Evolutionary conservation across 2,329 filamentous ascomycete species (phyloP), one percentile per base, ranked within the genome.

Genomic region (Camillea tinctor): DNA sequence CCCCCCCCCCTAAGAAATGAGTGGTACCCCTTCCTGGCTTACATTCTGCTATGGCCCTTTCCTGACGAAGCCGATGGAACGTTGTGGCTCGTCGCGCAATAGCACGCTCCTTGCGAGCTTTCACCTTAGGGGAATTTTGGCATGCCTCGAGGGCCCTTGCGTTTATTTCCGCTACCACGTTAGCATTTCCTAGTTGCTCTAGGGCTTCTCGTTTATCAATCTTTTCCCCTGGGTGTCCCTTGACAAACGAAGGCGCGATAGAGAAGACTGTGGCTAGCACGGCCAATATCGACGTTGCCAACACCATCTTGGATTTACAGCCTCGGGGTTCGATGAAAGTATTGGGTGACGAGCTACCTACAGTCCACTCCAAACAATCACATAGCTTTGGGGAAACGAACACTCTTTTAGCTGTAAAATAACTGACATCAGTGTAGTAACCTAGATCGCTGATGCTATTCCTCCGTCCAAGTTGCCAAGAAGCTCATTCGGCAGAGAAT

Each of bases 11-110:
- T n/a, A n/a, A n/a, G n/a, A n/a, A n/a, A n/a, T n/a, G n/a, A n/a
- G n/a, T 55, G 19, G n/a, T 24, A 23, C 3, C 50, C n/a, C n/a
- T 11, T 13, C 21, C n/a, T 9, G 13, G 22, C 66, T 62, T 69
- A 71, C 70, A 64, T 8, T 71, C 62, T 15, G 64, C 62, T 1
- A 68, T 62, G 3, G 57, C 58, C 50, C 71, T 69, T 68, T 77
- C 74, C 52, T 72, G 63, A 19, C 77, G 73, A 55, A 79, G 68
- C 40, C 72, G 68, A 52, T 74, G 71, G 24, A 77, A 76, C 9
- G 73, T 75, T 15, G 73, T 74, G 3, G 69, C 71, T 40, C 78
- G 75, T 26, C 79, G 73, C 44, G 73, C 72, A 55, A 76, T 71
- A 50, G 77, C 77, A 21, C 72, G 69, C 49, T 72, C 69, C 60